Percentiles rank a stretch among this genome's conserved stretches.
Evolutionary conservation across 2,329 filamentous ascomycete species (phyloP).

Genomic region (Penicillium expansum): DNA sequence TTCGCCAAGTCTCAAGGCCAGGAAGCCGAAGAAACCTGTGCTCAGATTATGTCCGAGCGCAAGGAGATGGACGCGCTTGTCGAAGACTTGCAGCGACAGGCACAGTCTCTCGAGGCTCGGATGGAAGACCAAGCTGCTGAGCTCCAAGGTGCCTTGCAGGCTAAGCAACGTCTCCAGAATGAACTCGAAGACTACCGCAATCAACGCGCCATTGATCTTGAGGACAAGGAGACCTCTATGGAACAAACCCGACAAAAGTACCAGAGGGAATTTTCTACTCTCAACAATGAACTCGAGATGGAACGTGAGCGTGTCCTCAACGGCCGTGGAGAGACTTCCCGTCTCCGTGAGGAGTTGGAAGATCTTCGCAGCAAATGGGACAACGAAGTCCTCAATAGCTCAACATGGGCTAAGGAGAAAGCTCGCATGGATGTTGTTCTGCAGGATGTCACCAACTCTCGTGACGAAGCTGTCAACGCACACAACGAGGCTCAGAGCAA

Average conservation of each 20-base stretch:
- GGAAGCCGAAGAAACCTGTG: slow-evolving; percentile 88
- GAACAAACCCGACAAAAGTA: slow-evolving; percentile 98
- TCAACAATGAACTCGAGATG: slow-evolving; percentile 89
- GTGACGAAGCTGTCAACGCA: slow-evolving; percentile 86
- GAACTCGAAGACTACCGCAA: slow-evolving; percentile 97
- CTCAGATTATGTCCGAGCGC: slow-evolving; percentile 84
- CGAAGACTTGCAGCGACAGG: slow-evolving; percentile 85
- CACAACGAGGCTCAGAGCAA: slow-evolving; percentile 95
- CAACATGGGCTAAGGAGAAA: slow-evolving; percentile 98
- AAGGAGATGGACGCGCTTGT: slow-evolving; percentile 84
- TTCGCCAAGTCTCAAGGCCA: slow-evolving; percentile 87
- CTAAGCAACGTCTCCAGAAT: slow-evolving; percentile 91
- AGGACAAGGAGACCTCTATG: slow-evolving; percentile 93
- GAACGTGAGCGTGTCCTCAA: slow-evolving; percentile 87
- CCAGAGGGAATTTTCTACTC: slow-evolving; percentile 81
- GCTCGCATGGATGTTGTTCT: slow-evolving; percentile 84
- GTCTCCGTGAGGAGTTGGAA: slow-evolving; percentile 92
- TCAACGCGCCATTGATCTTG: slow-evolving; percentile 91
- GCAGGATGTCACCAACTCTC: slow-evolving; percentile 82
- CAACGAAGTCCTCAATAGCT: slow-evolving; percentile 94
- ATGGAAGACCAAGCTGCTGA: slow-evolving; percentile 90
- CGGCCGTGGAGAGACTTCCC: slow-evolving; percentile 77
- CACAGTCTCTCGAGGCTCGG: slow-evolving; percentile 84
- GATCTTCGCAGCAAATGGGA: slow-evolving; percentile 96
- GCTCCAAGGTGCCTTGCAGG: slow-evolving; percentile 76